phyloP scores from a whole-genome alignment of 2,329 filamentous ascomycete species.

The Neofusicoccum umdonicola region DNA sequence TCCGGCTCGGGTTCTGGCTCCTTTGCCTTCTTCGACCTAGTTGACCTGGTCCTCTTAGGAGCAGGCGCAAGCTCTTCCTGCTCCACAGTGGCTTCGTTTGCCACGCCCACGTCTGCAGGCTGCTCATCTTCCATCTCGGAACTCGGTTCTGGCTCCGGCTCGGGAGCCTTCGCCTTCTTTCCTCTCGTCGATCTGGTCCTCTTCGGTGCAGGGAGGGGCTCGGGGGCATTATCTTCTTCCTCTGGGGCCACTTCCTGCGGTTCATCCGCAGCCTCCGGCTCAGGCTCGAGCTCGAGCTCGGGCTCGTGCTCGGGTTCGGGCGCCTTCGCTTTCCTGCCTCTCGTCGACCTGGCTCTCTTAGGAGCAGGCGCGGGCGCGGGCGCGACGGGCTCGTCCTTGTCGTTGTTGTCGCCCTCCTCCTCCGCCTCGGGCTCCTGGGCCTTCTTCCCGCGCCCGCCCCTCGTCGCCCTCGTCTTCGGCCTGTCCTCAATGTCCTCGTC shows the following conservation, averaged over 20 bases:
- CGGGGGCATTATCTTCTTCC: background rate
- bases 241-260: background rate
- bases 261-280: background rate
- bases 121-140: background rate
- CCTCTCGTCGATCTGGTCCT: conserved; percentile 4
- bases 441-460: conserved; percentile 10
- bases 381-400: background rate
- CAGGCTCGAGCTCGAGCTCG: background rate
- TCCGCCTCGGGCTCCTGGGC: background rate
- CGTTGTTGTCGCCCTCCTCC: background rate
- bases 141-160: background rate
- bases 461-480: background rate
- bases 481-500: background rate
- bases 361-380: background rate
- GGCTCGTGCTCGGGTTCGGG: background rate
- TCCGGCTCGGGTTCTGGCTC: background rate
- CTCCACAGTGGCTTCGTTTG: background rate
- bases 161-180: background rate
- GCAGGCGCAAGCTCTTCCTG: background rate
- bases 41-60: background rate
- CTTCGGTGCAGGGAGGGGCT: background rate
- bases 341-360: conserved; percentile 6
- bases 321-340: conserved; percentile 2
- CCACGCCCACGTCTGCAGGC: background rate
- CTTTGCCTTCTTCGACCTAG: conserved; percentile 1